Evolutionary conservation across 2,329 filamentous ascomycete genomes (phyloP).

Genomic region (Microdochium nivale): DNA sequence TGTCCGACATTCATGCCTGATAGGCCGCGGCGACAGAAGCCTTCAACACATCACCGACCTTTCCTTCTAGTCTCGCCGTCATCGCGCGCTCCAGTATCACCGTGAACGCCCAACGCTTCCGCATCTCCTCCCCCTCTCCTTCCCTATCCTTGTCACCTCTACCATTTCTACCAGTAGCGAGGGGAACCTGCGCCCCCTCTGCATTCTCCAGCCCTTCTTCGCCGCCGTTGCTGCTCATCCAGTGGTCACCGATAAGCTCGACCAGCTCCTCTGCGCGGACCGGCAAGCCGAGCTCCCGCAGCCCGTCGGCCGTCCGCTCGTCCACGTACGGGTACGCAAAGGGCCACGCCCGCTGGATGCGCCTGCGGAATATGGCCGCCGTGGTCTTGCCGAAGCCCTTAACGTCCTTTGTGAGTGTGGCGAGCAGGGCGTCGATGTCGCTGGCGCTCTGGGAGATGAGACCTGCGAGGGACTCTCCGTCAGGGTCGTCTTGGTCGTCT

Average conservation of each 20-base stretch:
- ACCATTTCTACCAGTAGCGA: background rate
- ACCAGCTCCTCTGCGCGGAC: background rate
- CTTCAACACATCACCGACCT: background rate
- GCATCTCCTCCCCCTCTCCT: background rate
- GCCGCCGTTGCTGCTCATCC: too few species aligned
- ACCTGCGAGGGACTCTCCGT: background rate
- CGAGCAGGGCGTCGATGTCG: background rate
- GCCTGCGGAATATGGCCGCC: background rate
- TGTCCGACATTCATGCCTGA: background rate
- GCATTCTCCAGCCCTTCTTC: background rate
- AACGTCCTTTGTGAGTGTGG: background rate
- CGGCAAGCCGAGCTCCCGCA: background rate
- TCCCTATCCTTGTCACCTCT: background rate
- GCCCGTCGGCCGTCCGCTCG: constrained; percentile 1
- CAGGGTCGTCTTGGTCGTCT: background rate
- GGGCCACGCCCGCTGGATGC: background rate
- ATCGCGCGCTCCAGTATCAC: background rate
- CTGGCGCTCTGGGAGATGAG: background rate
- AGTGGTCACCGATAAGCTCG: background rate
- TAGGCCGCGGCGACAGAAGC: background rate
- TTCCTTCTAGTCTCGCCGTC: background rate
- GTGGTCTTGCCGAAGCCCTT: background rate
- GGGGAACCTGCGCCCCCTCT: too few species aligned
- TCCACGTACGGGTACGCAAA: background rate
- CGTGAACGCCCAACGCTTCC: background rate